phyloP scores from a whole-genome alignment of 257 asterid genomes.

The Solanum dulcamara region DNA sequence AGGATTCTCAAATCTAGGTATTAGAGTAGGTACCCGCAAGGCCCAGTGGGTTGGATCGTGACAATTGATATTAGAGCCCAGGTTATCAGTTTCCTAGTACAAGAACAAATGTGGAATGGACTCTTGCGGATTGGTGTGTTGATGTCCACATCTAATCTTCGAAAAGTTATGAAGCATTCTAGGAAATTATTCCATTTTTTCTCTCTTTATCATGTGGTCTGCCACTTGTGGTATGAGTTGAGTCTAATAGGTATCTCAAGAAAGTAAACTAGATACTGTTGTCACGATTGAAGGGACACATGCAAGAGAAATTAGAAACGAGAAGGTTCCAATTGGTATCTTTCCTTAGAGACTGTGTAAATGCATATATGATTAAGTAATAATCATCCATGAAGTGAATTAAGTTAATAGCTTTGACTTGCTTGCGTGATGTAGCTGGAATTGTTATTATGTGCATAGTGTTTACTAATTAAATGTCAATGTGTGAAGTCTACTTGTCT shows the following conservation, averaged over 20 bases:
- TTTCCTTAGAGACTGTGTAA: neutral
- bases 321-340: neutral
- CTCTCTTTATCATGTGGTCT: neutral
- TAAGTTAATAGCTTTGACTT: too few species aligned
- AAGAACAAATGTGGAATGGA: neutral
- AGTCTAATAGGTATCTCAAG: neutral
- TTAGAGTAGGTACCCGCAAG: neutral
- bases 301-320: neutral
- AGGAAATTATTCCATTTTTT: neutral
- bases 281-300: neutral
- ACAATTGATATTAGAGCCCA: neutral
- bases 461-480: too few species aligned
- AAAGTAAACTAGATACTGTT: neutral
- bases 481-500: too few species aligned
- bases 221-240: neutral
- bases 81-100: too few species aligned
- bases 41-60: neutral
- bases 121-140: neutral
- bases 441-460: neutral
- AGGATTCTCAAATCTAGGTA: neutral
- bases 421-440: neutral
- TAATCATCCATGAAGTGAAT: neutral
- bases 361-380: neutral
- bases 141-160: neutral
- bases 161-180: neutral